Base-by-base conservation (phyloP, 2,329 filamentous ascomycete genomes). In the Botryotinia convoluta region DNA sequence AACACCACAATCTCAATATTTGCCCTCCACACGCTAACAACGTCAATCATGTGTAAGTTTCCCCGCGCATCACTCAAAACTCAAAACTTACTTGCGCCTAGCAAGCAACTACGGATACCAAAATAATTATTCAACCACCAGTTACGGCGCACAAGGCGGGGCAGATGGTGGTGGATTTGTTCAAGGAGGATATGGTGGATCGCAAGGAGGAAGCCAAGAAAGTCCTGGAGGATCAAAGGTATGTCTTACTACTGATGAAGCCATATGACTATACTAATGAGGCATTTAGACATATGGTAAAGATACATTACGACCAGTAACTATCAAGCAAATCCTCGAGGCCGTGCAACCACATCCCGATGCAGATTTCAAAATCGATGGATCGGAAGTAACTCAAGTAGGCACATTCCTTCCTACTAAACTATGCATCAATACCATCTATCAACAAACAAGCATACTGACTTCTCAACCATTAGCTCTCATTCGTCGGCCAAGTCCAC, bases 271-370 rank as follows among this genome's bases (percentile, higher is more conserved):
- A 26, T 72, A 45, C 65, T 74, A 37, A 74, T 14, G 42, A 54
- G n/a, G 29, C 29, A 64, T 42, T n/a, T 29, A 76, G 72, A 74
- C 70, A 69, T 92, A 92, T 81, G 87, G 88, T 78, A 93, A 97
- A 83, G 94, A 98, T 79, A 95, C 94, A 32, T 88, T 99, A 70
- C 92, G 96, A 62, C 95, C 96, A 1, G 93, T 98, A 64, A 99
- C 96, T 18, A 93, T 98, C 84, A 98, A 98, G 83, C 96, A 99
- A 84, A 88, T 98, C 73, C 86, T 95, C 80, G 93, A 97, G 76
- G 93, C 94, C 22, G 87, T 92, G 76, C 91, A 94, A 83, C 88
- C 91, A 57, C 91, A 92, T 81, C 89, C 90, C 3, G 89, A 91
- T 74, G 90, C 90, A 72, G 91, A 94, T 51, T 96, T 97, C 87